Evolutionary conservation across 768 basidiomycete species (phyloP).

Genomic region (Mycena pura): DNA sequence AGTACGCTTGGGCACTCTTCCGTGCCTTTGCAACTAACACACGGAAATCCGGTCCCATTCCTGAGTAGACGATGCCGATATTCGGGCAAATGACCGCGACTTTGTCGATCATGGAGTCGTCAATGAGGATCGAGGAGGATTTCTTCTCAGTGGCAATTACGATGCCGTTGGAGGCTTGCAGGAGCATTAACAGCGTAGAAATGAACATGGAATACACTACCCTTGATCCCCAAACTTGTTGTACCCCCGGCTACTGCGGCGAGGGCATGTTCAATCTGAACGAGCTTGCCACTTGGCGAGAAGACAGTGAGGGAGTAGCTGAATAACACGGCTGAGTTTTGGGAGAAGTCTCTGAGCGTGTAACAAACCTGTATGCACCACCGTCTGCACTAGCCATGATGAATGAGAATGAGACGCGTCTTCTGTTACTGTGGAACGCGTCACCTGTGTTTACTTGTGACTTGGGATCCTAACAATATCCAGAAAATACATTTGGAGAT

Average conservation of each 20-base stretch:
- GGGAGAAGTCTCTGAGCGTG: slow-evolving; percentile 10
- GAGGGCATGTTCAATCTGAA: slow-evolving; percentile 99
- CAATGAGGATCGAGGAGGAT: slow-evolving; percentile 95
- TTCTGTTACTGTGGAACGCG: slow-evolving; percentile 21
- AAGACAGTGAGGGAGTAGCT: slow-evolving; percentile 99
- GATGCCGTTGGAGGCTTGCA: slow-evolving; percentile 94
- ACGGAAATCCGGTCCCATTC: slow-evolving; percentile 99
- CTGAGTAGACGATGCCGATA: slow-evolving; percentile 99
- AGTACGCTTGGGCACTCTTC: slow-evolving; percentile 98
- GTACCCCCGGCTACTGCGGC: slow-evolving; percentile 96
- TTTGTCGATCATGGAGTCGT: slow-evolving; percentile 98
- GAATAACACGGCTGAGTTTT: slow-evolving; percentile 21
- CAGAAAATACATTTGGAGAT: slow-evolving; percentile 25
- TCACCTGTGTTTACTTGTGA: slow-evolving; percentile 2
- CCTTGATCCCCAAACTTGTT: slow-evolving; percentile 98
- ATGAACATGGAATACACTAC: slow-evolving; percentile 49
- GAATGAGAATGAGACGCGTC: slow-evolving; percentile 32
- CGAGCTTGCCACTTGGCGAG: slow-evolving; percentile 97
- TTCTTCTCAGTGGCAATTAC: slow-evolving; percentile 99
- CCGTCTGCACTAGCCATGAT: slow-evolving; percentile 84
- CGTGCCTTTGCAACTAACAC: slow-evolving; percentile 92
- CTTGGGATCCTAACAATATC: neutral
- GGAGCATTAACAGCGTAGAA: slow-evolving; percentile 23
- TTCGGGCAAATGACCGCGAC: slow-evolving; percentile 97
- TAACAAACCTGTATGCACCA: slow-evolving; percentile 73